These are phyloP conservation scores for Platanthera zijinensis DNA, from an alignment of 106 monocot genomes.

Conservation along the genomic window DNA sequence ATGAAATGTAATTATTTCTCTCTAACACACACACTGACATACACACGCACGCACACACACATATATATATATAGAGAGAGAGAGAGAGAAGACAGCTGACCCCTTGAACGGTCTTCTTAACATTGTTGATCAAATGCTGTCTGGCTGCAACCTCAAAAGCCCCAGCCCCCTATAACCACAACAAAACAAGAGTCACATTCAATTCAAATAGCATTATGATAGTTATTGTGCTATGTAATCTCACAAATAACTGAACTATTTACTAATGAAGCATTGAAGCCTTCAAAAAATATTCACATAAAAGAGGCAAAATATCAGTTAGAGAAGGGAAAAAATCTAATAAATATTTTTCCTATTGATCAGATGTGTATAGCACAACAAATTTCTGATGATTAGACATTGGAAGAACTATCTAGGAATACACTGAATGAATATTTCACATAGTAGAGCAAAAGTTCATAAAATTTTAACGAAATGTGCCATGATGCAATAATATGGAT, in stretches of 20 bases:
- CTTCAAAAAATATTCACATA: not conserved
- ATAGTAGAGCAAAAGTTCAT: not conserved
- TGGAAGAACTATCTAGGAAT: not conserved
- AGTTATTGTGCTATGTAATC: not conserved
- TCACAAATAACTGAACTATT: not conserved
- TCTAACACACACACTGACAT: no score
- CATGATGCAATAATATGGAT: not conserved
- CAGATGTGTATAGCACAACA: no score
- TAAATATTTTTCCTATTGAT: not conserved
- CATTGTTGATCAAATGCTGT: conserved; percentile 24
- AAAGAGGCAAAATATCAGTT: not conserved
- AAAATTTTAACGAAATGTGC: not conserved
- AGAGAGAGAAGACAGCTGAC: not conserved
- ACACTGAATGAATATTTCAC: not conserved
- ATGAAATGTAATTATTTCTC: no score
- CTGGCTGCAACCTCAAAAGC: conserved; percentile 33
- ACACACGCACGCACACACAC: no score
- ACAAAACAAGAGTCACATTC: not conserved
- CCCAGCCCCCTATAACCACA: conserved; percentile 17
- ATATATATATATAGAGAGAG: not conserved
- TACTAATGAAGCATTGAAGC: not conserved
- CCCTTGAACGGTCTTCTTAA: conserved; percentile 29
- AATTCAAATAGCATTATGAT: not conserved
- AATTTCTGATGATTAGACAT: not conserved
- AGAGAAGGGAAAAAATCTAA: not conserved